Evolutionary conservation across 2,329 filamentous ascomycete species (phyloP).

Genomic region (Basipetospora chlamydospora): DNA sequence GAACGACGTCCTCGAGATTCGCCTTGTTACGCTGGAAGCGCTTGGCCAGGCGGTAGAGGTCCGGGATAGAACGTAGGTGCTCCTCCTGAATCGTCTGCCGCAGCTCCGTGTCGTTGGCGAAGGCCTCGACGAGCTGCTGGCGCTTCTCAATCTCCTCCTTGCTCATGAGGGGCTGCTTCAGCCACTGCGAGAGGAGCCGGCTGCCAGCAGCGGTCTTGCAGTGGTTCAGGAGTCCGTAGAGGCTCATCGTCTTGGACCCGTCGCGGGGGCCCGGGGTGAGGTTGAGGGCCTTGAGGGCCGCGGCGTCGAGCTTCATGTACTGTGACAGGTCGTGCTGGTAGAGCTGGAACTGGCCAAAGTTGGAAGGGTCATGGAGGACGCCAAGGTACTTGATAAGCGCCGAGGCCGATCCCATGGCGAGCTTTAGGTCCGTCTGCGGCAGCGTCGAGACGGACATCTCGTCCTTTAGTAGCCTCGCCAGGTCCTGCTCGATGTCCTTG

Average conservation of each 20-base stretch:
- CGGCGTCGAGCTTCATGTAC: conserved; percentile 96
- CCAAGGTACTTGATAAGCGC: conserved; percentile 90
- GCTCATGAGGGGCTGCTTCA: conserved; percentile 95
- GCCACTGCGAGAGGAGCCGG: conserved; percentile 80
- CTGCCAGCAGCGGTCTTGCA: conserved; percentile 95
- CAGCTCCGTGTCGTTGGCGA: conserved; percentile 82
- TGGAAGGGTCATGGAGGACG: conserved; percentile 77
- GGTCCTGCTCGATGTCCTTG: conserved; percentile 90
- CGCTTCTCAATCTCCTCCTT: conserved; percentile 76
- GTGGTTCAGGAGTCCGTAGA: conserved; percentile 88
- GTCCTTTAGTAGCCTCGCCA: conserved; percentile 75
- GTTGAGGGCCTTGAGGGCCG: conserved; percentile 85
- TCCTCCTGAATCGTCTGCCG: conserved; percentile 95
- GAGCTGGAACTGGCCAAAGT: conserved; percentile 92
- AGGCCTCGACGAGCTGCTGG: conserved; percentile 89
- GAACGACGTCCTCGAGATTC: conserved; percentile 87
- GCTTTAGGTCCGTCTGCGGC: conserved; percentile 81
- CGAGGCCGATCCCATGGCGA: conserved; percentile 90
- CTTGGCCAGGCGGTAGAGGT: conserved; percentile 85
- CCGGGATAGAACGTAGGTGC: conserved; percentile 81
- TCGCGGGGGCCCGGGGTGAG: conserved; percentile 93
- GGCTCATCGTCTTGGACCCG: conserved; percentile 92
- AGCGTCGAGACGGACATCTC: conserved; percentile 63
- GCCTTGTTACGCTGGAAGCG: conserved; percentile 87
- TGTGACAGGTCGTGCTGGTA: conserved; percentile 96